A percentile compares a stretch with the other conserved stretches of the same genome.
phyloP scores from a whole-genome alignment of 2,329 filamentous ascomycete genomes.

The Cytospora leucostoma region DNA sequence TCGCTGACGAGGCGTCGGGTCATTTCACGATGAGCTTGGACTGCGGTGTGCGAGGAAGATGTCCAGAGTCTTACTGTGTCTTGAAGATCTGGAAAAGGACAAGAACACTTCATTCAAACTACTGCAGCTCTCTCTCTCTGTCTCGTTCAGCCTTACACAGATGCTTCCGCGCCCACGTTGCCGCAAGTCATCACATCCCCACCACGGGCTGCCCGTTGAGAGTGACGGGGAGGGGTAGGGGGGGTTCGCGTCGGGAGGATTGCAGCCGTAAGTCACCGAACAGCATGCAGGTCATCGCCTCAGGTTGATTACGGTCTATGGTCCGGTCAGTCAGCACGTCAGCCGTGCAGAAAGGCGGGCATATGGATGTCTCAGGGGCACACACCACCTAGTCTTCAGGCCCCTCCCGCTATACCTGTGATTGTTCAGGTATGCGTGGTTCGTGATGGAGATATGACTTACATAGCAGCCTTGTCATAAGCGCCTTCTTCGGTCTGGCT shows the following conservation, averaged over 20 bases:
- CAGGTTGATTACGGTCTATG: neutral
- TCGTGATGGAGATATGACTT: no score
- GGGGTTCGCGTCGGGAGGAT: neutral
- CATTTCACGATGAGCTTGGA: no score
- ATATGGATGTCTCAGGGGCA: slow-evolving; percentile 9
- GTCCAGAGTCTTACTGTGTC: no score
- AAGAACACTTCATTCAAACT: neutral
- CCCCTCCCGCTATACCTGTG: no score
- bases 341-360: slow-evolving; percentile 22
- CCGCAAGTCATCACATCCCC: neutral
- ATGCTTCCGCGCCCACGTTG: neutral
- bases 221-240: neutral
- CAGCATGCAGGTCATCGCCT: neutral
- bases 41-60: no score
- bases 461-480: no score
- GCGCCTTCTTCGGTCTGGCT: no score
- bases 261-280: neutral
- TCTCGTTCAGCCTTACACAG: neutral
- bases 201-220: neutral
- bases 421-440: no score
- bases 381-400: neutral
- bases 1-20: no score
- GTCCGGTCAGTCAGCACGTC: slow-evolving; percentile 7
- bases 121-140: neutral
- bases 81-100: neutral